Base-by-base conservation (phyloP, 1,284 basidiomycete genomes). In the Lentinula novae-zelandiae region DNA sequence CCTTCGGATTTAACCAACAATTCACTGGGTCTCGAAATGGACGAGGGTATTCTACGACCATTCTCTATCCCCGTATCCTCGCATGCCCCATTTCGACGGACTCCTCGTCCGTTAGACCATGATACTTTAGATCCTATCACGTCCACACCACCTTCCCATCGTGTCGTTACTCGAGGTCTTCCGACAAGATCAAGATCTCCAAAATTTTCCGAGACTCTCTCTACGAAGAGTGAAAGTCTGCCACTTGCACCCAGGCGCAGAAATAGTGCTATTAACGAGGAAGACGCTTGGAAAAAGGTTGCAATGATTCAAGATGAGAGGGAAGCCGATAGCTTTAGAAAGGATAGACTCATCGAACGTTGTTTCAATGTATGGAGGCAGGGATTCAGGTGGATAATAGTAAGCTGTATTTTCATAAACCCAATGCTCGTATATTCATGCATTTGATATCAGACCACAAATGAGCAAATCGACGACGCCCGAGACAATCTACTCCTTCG, bases 261-360 rank as follows among this genome's bases (percentile, higher is more conserved):
- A 61, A 76, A 75, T 4, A 82, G 77, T 62, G 75, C 78, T 22
- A 72, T 84, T 22, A 84, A 89, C 66, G 82, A 87, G 66, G 83
- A 88, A 60, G 87, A 90, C 62, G 86, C 87, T 0, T 93, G 90
- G 87, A 84, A 84, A 64, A 87, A 86, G 63, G 85, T 92, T 50
- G 80, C 80, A 67, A 82, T 87, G 77, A 78, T 81, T 52, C 81
- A 83, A 63, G 85, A 90, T 66, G 85, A 91, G 67, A 77, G 82
- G 66, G 82, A 83, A 44, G 90, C 91, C n/a, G 87, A 86, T 69
- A 75, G 77, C 58, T 91, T 87, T 71, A 76, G 86, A 56, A 75
- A 82, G 39, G 82, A 86, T 58, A 78, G 77, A 56, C 73, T 92
- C 59, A 59, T 90, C 27, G 84, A 86, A 67, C 82, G 83, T 15